phyloP scores from a whole-genome alignment of 2,329 filamentous ascomycete species.

The Chrysosporium queenslandicum region DNA sequence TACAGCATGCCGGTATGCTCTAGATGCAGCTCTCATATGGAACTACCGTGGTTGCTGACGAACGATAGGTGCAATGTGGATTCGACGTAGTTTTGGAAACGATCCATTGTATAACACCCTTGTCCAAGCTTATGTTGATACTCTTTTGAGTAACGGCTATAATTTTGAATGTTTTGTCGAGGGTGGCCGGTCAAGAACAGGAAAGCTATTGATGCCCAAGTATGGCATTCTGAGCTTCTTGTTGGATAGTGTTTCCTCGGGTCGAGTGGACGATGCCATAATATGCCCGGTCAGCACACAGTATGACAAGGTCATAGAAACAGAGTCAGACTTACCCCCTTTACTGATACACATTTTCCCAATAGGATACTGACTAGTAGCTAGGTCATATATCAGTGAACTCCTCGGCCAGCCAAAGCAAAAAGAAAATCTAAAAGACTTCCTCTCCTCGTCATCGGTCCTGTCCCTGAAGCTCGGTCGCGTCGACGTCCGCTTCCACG shows the following conservation, averaged over 20 bases:
- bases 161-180: slow-evolving; percentile 98
- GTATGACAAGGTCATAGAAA: slow-evolving; percentile 98
- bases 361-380: slow-evolving; percentile 14
- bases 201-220: slow-evolving; percentile 86
- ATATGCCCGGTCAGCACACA: slow-evolving; percentile 95
- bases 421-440: slow-evolving; percentile 84
- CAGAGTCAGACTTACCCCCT: slow-evolving; percentile 48
- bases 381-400: slow-evolving; percentile 78
- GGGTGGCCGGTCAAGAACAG: slow-evolving; percentile 82
- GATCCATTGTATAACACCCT: slow-evolving; percentile 82
- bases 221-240: slow-evolving; percentile 92
- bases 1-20: slow-evolving; percentile 69
- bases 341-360: neutral
- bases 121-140: slow-evolving; percentile 96
- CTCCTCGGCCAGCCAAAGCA: slow-evolving; percentile 88
- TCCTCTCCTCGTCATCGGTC: slow-evolving; percentile 79
- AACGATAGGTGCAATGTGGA: slow-evolving; percentile 71
- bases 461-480: slow-evolving; percentile 79
- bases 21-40: neutral
- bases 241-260: slow-evolving; percentile 78
- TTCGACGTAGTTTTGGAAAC: slow-evolving; percentile 81
- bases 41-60: neutral
- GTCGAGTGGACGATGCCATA: slow-evolving; percentile 78
- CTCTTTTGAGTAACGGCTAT: slow-evolving; percentile 75
- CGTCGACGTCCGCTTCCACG: slow-evolving; percentile 90